Evolutionary conservation across 148 eudicot species (phyloP).

Genomic region (Camellia japonica): DNA sequence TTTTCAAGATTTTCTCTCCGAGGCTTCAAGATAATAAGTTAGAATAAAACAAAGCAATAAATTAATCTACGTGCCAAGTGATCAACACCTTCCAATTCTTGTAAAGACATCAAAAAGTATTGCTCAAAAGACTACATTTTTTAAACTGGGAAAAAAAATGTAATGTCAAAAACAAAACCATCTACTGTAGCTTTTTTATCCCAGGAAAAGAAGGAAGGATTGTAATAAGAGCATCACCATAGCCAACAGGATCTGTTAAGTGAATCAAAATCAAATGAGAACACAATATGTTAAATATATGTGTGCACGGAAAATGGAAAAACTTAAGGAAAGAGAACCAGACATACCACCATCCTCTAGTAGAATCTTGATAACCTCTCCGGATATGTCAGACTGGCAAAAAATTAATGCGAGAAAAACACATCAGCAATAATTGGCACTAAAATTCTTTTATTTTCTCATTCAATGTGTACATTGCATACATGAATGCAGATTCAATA

Average conservation of each 20-base stretch:
- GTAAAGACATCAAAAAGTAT: neutral
- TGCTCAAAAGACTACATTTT: neutral
- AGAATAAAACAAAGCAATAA: neutral
- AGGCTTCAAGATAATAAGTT: neutral
- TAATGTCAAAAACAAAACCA: neutral
- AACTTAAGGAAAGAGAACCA: neutral
- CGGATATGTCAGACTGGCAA: conserved; percentile 70
- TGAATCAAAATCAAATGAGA: conserved; percentile 6
- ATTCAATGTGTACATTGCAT: neutral
- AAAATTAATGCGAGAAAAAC: conserved; percentile 1
- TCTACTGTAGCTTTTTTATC: conserved; percentile 54
- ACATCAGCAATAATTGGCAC: neutral
- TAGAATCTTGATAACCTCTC: conserved; percentile 80
- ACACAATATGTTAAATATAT: neutral
- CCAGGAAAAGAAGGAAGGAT: conserved; percentile 93
- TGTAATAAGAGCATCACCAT: conserved; percentile 72
- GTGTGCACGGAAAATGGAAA: neutral
- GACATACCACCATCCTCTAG: conserved; percentile 74
- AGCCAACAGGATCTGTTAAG: conserved; percentile 74
- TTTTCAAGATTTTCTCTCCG: neutral
- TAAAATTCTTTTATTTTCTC: conserved; percentile 2
- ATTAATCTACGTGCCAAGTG: neutral
- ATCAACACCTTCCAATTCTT: neutral
- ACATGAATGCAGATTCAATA: neutral
- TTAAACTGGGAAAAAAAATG: neutral